Evolutionary conservation across 2,329 filamentous ascomycete genomes (phyloP).

Genomic region (Pestalotiopsis sp.): DNA sequence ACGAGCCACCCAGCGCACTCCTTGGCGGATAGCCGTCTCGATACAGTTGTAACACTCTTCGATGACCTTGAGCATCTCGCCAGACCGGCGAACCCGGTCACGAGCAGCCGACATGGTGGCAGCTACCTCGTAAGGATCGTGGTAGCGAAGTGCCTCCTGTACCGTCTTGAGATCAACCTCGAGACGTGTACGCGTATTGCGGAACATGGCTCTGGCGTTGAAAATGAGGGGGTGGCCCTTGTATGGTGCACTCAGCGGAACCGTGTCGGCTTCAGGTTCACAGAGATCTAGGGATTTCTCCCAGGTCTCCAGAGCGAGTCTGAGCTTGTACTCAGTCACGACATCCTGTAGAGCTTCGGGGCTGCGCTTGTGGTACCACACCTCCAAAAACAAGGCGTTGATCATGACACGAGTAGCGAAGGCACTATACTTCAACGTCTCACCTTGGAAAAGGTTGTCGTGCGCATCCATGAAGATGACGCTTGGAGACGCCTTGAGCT

Average conservation of each 20-base stretch:
- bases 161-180: conserved; percentile 95
- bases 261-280: conserved; percentile 84
- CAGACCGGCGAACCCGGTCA: conserved; percentile 89
- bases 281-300: conserved; percentile 93
- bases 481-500: conserved; percentile 66
- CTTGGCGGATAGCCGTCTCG: conserved; percentile 90
- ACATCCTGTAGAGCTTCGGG: conserved; percentile 97
- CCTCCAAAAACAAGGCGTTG: conserved; percentile 95
- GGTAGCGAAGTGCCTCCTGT: conserved; percentile 93
- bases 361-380: conserved; percentile 98
- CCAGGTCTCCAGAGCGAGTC: conserved; percentile 96
- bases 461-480: conserved; percentile 93
- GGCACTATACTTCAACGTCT: conserved; percentile 87
- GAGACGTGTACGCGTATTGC: conserved; percentile 87
- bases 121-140: conserved; percentile 95
- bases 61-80: conserved; percentile 98
- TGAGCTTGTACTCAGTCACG: conserved; percentile 96
- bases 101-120: conserved; percentile 94
- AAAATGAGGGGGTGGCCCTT: conserved; percentile 96
- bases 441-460: conserved; percentile 92
- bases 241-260: conserved; percentile 90
- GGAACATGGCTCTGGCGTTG: conserved; percentile 96
- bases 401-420: conserved; percentile 98
- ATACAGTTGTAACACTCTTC: conserved; percentile 98
- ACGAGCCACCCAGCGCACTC: conserved; percentile 96